These are phyloP conservation scores for Boletus mariae DNA, from an alignment of 1,284 basidiomycete species.

Conservation along the genomic window DNA sequence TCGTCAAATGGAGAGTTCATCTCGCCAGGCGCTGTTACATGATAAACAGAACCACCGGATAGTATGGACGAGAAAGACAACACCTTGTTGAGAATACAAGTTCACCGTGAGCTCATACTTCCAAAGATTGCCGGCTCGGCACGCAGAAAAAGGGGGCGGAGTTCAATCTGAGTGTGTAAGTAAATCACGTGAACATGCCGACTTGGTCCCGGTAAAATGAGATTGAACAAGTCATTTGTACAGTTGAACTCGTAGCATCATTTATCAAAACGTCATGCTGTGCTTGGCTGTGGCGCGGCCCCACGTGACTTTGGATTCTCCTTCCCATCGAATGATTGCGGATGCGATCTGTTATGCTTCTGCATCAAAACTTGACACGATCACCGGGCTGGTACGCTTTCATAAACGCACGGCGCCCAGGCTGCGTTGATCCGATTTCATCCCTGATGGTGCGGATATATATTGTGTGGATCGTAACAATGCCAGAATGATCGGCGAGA, in stretches of 20 bases:
- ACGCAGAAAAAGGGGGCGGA: background rate
- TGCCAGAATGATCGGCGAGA: background rate
- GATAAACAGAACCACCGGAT: background rate
- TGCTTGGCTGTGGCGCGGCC: too few species aligned
- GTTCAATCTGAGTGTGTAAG: background rate
- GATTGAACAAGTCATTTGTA: too few species aligned
- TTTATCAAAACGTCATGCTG: too few species aligned
- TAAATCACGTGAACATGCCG: background rate
- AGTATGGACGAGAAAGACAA: constrained; percentile 4
- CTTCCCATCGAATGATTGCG: too few species aligned
- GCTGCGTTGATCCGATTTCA: background rate
- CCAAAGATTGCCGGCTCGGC: background rate
- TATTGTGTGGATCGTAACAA: background rate
- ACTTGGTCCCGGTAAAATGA: too few species aligned
- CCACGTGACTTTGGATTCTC: too few species aligned
- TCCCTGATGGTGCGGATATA: background rate
- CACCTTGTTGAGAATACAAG: constrained; percentile 9
- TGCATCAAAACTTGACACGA: too few species aligned
- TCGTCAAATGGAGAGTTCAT: constrained; percentile 30
- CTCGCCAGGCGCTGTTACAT: constrained; percentile 1
- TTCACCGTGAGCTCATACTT: background rate
- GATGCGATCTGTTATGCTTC: too few species aligned
- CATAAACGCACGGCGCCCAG: background rate
- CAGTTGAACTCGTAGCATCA: too few species aligned
- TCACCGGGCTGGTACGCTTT: too few species aligned